Conservation (phyloP, 768 basidiomycete genomes). For the Mycena indigotica region DNA sequence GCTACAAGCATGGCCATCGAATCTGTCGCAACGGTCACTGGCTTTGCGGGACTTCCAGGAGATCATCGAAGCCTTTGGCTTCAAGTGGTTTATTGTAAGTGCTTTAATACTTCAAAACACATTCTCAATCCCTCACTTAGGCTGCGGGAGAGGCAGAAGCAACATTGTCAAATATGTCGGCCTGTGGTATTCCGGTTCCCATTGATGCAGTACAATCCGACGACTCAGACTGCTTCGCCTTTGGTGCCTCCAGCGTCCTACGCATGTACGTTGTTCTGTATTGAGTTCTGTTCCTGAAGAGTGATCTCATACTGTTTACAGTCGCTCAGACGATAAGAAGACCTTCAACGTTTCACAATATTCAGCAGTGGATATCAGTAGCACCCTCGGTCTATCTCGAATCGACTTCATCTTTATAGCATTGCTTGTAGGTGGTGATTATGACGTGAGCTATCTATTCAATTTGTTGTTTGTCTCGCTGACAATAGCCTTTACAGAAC, state of each 20-base stretch:
- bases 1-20: slow-evolving; percentile 39
- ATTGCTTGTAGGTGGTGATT: slow-evolving; percentile 48
- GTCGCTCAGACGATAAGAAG: slow-evolving; percentile 46
- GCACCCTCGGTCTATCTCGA: slow-evolving; percentile 25
- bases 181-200: slow-evolving; percentile 27
- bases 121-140: slow-evolving; percentile 14
- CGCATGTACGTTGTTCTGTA: slow-evolving; percentile 12
- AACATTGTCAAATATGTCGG: slow-evolving; percentile 50
- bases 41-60: slow-evolving; percentile 28
- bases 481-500: neutral
- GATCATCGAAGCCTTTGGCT: slow-evolving; percentile 47
- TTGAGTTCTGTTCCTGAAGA: too few species aligned
- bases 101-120: neutral
- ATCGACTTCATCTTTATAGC: slow-evolving; percentile 43
- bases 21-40: slow-evolving; percentile 31
- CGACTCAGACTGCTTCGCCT: slow-evolving; percentile 52
- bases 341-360: slow-evolving; percentile 45
- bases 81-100: slow-evolving; percentile 33
- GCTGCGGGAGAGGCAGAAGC: slow-evolving; percentile 63
- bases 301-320: slow-evolving; percentile 4
- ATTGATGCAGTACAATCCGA: slow-evolving; percentile 54
- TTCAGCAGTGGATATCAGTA: slow-evolving; percentile 26
- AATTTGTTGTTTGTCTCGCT: neutral
- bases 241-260: slow-evolving; percentile 47
- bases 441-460: slow-evolving; percentile 8